phyloP scores from a whole-genome alignment of 140 eudicot species.

The Bidens hawaiensis region DNA sequence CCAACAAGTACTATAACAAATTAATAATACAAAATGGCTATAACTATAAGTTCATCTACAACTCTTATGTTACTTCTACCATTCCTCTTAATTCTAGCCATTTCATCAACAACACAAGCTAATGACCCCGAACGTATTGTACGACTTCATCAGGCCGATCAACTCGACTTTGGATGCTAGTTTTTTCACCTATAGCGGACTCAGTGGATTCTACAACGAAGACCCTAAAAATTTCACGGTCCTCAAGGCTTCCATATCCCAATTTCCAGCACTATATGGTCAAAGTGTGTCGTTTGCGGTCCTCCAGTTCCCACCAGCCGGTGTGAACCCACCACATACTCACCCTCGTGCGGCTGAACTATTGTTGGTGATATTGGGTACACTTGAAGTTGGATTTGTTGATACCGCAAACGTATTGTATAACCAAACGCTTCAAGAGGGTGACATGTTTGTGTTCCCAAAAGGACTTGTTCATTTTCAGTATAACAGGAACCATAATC shows the following conservation, averaged over 20 bases:
- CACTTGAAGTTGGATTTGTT: slow-evolving; percentile 38
- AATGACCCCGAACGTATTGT: slow-evolving; percentile 36
- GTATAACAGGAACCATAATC: slow-evolving; percentile 34
- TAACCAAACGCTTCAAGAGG: slow-evolving; percentile 32
- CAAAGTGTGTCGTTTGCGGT: slow-evolving; percentile 40
- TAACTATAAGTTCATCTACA: background rate
- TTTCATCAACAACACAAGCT: slow-evolving; percentile 21
- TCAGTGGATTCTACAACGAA: slow-evolving; percentile 8
- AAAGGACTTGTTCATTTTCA: slow-evolving; percentile 42
- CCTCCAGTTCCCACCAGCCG: slow-evolving; percentile 36
- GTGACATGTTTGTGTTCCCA: slow-evolving; percentile 44
- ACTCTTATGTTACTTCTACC: slow-evolving; percentile 9
- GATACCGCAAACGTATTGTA: slow-evolving; percentile 32
- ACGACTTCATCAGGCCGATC: slow-evolving; percentile 30
- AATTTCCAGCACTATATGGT: slow-evolving; percentile 38
- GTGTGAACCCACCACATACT: slow-evolving; percentile 41
- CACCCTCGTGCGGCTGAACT: slow-evolving; percentile 46
- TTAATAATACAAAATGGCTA: slow-evolving; percentile 7
- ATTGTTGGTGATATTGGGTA: slow-evolving; percentile 25
- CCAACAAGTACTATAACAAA: background rate
- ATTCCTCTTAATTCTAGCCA: slow-evolving; percentile 13
- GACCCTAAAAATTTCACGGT: slow-evolving; percentile 28
- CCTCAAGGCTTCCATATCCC: slow-evolving; percentile 29
- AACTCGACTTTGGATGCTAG: slow-evolving; percentile 14
- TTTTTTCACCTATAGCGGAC: slow-evolving; percentile 36